phyloP scores from a whole-genome alignment of 371 early-diverging fungal species.

The Rhizopus stolonifer region DNA sequence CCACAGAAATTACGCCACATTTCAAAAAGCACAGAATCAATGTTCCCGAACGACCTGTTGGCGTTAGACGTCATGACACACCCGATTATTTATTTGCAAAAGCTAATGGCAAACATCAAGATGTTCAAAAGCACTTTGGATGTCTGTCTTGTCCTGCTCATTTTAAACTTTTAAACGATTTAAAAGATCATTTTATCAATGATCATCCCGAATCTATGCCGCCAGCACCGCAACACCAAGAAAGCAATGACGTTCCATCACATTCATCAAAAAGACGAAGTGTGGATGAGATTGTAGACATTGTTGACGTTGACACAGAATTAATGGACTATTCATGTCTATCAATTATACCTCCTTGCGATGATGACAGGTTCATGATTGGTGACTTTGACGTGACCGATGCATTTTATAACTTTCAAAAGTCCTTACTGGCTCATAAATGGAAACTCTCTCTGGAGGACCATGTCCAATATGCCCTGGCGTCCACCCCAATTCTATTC shows the following conservation, averaged over 20 bases:
- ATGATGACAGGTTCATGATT: not conserved
- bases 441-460: too few species aligned
- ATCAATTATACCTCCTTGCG: constrained; percentile 2
- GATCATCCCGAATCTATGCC: not conserved
- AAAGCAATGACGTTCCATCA: not conserved
- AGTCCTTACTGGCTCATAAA: constrained; percentile 8
- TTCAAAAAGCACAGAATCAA: too few species aligned
- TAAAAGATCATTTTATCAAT: constrained; percentile 4
- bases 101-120: too few species aligned
- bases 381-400: not conserved
- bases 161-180: too few species aligned
- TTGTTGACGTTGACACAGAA: not conserved
- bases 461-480: constrained; percentile 12
- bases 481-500: constrained; percentile 16
- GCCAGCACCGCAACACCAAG: not conserved
- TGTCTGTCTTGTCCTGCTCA: too few species aligned
- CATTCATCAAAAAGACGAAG: constrained; percentile 6
- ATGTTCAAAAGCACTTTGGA: too few species aligned
- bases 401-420: constrained; percentile 2
- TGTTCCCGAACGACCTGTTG: too few species aligned
- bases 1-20: too few species aligned
- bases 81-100: too few species aligned
- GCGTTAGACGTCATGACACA: too few species aligned
- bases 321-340: not conserved
- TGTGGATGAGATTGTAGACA: not conserved